Conservation (phyloP, 1,284 basidiomycete species). For the Gomphus bonarii region DNA sequence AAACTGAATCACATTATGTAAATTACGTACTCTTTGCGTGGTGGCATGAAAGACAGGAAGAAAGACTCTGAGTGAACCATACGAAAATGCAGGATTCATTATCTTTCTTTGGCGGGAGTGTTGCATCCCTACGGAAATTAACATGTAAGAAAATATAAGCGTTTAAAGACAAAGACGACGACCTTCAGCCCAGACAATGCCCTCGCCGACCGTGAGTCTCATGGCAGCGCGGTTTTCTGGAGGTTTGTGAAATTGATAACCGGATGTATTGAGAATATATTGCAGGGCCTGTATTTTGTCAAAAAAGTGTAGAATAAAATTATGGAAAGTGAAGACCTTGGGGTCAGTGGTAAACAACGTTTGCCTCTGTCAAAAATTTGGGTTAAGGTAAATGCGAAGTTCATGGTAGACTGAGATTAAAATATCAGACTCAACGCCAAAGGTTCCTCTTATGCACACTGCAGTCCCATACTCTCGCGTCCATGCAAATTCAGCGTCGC, state of each 20-base stretch:
- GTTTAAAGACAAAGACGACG: not conserved
- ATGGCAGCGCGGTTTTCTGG: conserved; percentile 13
- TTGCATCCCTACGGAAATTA: not conserved
- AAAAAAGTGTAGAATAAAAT: not conserved
- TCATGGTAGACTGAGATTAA: not conserved
- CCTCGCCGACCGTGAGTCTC: not conserved
- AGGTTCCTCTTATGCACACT: not conserved
- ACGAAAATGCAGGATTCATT: not conserved
- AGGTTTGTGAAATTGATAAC: conserved; percentile 30
- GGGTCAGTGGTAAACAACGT: not conserved
- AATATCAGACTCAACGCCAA: not conserved
- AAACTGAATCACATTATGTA: conserved; percentile 7
- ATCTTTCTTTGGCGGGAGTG: not conserved
- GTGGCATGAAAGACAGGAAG: conserved; percentile 31
- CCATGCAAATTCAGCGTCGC: conserved; percentile 5
- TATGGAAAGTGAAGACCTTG: not conserved
- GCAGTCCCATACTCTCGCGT: conserved; percentile 1
- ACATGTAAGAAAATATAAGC: not conserved
- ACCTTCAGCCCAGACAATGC: not conserved
- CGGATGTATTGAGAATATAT: conserved; percentile 29
- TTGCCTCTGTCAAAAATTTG: not conserved
- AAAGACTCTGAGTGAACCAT: not conserved
- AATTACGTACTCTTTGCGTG: conserved; percentile 29
- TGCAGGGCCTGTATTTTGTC: conserved; percentile 25
- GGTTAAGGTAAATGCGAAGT: not conserved